Base-by-base conservation (phyloP, 495 filamentous ascomycete species). In the Tuber aestivum region DNA sequence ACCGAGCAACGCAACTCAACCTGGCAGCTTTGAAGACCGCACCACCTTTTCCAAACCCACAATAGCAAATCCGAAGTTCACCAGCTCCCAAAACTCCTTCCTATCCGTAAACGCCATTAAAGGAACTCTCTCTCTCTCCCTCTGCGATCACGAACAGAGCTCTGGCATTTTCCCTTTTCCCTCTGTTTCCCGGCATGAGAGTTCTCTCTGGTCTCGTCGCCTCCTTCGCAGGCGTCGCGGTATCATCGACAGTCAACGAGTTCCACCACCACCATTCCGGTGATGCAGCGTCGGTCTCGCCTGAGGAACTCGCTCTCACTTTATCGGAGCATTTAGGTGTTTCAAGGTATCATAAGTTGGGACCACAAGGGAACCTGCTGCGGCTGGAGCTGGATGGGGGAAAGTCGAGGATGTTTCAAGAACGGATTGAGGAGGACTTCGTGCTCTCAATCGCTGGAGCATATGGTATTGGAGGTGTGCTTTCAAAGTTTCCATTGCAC, bases 321-420 rank as follows among this genome's bases (percentile, higher is more conserved):
- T 65, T 82, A 23, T 80, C 80, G 0, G 73, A 82, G 38, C 76
- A 70, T 71, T 80, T 82, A 32, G 80, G 80, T 44, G 75, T 82
- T 69, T 79, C 80, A 7, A 71, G 74, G 21, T 79, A 76, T 71
- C 75, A 82, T 40, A 71, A 77, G 40, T 71, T 82, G 35, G 72
- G 76, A 6, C 56, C 79, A 56, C 80, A 77, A 70, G 72, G 74
- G 8, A 76, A 77, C 68, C 65, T 78, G 20, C 76, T 68, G 32
- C 73, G 42, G 16, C 75, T 82, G 41, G 71, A 74, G 38, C 48
- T 72, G 69, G 69, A 75, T 21, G 78, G 78, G 56, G 42, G 56
- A 74, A 72, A 74, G 68, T 70, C 71, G 2, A 70, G 56, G 41
- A 40, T 37, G 75, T 40, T 74, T 65, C 56, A 35, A 65, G 56